phyloP scores from a whole-genome alignment of 1,284 basidiomycete genomes.

The Kalmanozyma brasiliensis region DNA sequence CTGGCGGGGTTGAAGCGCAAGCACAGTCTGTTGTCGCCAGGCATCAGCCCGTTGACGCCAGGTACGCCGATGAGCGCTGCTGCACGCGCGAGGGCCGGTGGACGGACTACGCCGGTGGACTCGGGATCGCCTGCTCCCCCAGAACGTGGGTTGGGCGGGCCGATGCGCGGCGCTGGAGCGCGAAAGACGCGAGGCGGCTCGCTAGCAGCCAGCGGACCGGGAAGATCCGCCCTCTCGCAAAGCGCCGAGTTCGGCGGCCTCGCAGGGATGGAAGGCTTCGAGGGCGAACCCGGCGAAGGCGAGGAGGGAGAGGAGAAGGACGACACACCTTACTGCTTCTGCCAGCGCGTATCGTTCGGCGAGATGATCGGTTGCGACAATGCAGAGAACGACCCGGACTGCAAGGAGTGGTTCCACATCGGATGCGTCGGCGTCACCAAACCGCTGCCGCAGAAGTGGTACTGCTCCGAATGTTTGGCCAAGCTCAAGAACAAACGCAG shows the following conservation, averaged over 20 bases:
- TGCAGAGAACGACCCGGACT: conserved; percentile 57
- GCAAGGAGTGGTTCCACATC: conserved; percentile 68
- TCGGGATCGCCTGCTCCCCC: conserved; percentile 46
- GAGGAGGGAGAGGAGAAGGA: conserved; percentile 58
- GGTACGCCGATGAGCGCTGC: conserved; percentile 42
- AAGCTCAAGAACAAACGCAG: conserved; percentile 49
- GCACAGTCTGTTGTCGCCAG: conserved; percentile 29
- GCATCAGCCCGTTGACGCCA: conserved; percentile 25
- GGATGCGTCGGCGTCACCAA: conserved; percentile 66
- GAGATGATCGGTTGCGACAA: conserved; percentile 64
- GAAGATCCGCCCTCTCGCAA: conserved; percentile 38
- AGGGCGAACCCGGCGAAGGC: conserved; percentile 48
- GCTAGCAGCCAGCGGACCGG: conserved; percentile 30
- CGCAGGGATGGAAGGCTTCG: conserved; percentile 31
- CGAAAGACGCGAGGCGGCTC: conserved; percentile 42
- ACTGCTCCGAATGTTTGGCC: conserved; percentile 55
- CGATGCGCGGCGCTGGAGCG: conserved; percentile 28
- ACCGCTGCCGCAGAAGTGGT: conserved; percentile 65
- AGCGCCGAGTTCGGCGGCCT: conserved; percentile 30
- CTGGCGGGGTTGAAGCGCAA: conserved; percentile 41
- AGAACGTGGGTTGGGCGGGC: conserved; percentile 34
- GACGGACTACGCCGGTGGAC: conserved; percentile 43
- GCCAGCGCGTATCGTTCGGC: conserved; percentile 65
- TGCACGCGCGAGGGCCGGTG: conserved; percentile 34
- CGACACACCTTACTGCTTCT: conserved; percentile 66